These are phyloP conservation scores for Saccharomyces eubayanus DNA, from an alignment of 805 yeast genomes.

Conservation along the genomic window DNA sequence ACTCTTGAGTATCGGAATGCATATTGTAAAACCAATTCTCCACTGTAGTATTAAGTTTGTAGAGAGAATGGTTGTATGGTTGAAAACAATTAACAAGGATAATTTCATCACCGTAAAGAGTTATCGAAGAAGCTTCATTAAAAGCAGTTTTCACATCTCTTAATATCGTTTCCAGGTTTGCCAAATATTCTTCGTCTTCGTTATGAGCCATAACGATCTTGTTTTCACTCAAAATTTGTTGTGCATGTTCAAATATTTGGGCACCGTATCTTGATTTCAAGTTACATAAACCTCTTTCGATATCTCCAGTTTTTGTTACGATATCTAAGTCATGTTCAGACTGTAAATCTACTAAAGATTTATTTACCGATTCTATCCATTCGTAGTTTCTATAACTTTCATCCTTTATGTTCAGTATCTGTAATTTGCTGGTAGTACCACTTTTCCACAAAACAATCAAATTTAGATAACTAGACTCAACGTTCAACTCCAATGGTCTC, in stretches of 20 bases:
- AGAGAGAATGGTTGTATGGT: conserved; percentile 28
- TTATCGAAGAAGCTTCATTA: conserved; percentile 50
- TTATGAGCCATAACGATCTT: conserved; percentile 23
- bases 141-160: conserved; percentile 56
- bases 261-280: conserved; percentile 45
- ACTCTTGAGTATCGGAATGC: conserved; percentile 15
- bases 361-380: conserved; percentile 25
- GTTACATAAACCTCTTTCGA: conserved; percentile 37
- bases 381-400: conserved; percentile 17
- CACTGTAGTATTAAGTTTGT: conserved; percentile 19
- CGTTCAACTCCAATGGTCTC: conserved; percentile 18
- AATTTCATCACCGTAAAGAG: conserved; percentile 30
- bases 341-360: conserved; percentile 25
- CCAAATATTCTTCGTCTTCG: conserved; percentile 49
- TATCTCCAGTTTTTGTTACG: conserved; percentile 40
- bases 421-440: conserved; percentile 45
- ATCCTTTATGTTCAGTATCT: conserved; percentile 27
- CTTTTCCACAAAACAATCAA: conserved; percentile 54
- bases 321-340: conserved; percentile 37
- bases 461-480: conserved; percentile 21
- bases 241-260: conserved; percentile 42
- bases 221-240: conserved; percentile 23
- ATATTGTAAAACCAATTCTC: conserved; percentile 26
- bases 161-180: conserved; percentile 61
- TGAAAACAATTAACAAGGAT: conserved; percentile 24